Conservation (phyloP, 2,329 filamentous ascomycete species). For the Exophiala aquamarina region DNA sequence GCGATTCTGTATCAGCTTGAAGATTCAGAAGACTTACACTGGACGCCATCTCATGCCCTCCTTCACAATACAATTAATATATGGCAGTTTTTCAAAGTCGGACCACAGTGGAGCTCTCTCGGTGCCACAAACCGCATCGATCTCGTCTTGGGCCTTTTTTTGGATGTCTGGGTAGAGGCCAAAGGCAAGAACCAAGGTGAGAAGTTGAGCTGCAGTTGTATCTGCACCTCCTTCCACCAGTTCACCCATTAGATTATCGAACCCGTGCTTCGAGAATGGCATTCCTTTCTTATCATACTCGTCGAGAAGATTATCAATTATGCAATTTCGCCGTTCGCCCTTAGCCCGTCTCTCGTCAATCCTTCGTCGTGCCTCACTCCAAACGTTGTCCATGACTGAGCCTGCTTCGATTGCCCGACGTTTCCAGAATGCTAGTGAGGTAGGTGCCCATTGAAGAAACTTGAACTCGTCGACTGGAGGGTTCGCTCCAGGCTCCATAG, state of each 20-base stretch:
- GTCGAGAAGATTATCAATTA: conserved; percentile 44
- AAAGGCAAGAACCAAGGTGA: conserved; percentile 35
- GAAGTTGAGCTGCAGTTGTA: conserved; percentile 20
- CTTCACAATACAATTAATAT: conserved; percentile 33
- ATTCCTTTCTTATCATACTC: conserved; percentile 8
- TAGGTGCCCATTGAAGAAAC: conserved; percentile 42
- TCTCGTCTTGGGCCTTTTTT: conserved; percentile 32
- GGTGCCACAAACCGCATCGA: conserved; percentile 35
- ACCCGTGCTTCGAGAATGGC: conserved; percentile 7
- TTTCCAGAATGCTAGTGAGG: conserved; percentile 37
- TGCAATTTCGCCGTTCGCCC: conserved; percentile 28
- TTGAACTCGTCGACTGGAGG: conserved; percentile 51
- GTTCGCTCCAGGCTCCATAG: conserved; percentile 38
- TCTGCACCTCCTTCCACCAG: conserved; percentile 21
- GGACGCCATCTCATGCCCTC: conserved; percentile 37
- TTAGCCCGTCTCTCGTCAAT: conserved; percentile 10
- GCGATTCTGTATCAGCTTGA: neutral
- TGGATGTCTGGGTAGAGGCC: conserved; percentile 8
- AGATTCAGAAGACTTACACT: conserved; percentile 19
- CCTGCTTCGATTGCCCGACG: conserved; percentile 36
- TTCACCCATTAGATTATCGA: conserved; percentile 20
- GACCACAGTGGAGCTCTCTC: conserved; percentile 30
- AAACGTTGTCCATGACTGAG: conserved; percentile 42
- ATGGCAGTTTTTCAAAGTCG: conserved; percentile 34
- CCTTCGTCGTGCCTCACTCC: conserved; percentile 34